Base-by-base conservation (phyloP, 129 eudicot species). In the Flaveria sonorensis region DNA sequence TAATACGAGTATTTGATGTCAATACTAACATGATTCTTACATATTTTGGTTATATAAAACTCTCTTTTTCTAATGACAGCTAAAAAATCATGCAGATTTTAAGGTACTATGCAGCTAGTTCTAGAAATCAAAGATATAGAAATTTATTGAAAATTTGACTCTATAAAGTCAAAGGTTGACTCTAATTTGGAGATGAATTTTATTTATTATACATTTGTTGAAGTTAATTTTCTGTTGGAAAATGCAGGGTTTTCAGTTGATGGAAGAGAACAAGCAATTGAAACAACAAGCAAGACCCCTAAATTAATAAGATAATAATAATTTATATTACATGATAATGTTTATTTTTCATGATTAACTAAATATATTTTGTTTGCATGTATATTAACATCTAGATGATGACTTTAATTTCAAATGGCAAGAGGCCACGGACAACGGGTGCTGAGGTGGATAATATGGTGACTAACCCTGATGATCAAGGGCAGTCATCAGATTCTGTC, bases 251-350 rank as follows among this genome's bases (percentile, higher is more conserved):
- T 76, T 74, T 76, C 76, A 48, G 77, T 81, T 87, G 83, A 72
- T 73, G 77, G 91, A 87, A 82, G 91, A 87, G 84, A 87, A 87
- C 85, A 72, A 46, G 71, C 83, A 68, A 55, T 57, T 87, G 83
- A 82, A 84, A 76, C 71, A 85, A 73, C 81, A 87, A 55, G 91
- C 74, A 81, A 83, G 75, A 6, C 46, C 18, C 47, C 45, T 76
- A 6, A n/a, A 28, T n/a, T 6, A 32, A 43, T 0, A 42, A 11
- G 3, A 10, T 42, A 6, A 56, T 23, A 32, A 12, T 36, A 36
- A 36, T 36, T 7, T 5, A 36, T 20, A n/a, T 3, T 21, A 40
- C 23, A 3, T 61, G 55, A 10, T 43, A 14, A 11, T 51, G 16
- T 16, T 18, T 28, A 5, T 16, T 10, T 19, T 16, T 10, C 74